phyloP scores from a whole-genome alignment of 345 rosid species.

The Iberis pinnata region DNA sequence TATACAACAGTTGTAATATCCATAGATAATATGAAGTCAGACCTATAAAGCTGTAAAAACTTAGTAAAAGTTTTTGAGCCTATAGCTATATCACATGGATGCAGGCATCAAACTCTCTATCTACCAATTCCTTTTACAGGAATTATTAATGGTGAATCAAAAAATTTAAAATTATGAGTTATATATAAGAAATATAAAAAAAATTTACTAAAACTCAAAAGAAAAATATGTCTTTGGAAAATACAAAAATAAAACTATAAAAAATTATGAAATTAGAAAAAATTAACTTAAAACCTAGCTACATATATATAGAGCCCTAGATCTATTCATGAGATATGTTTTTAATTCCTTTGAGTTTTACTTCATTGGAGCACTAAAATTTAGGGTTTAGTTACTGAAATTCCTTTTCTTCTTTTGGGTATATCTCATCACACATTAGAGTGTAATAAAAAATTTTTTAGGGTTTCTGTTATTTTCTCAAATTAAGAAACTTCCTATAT shows the following conservation, averaged over 20 bases:
- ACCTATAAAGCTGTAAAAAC: constrained; percentile 16
- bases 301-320: constrained; percentile 25
- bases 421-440: constrained; percentile 10
- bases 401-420: constrained; percentile 29
- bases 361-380: constrained; percentile 28
- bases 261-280: constrained; percentile 15
- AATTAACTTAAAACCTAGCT: constrained; percentile 22
- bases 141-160: constrained; percentile 13
- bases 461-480: constrained; percentile 25
- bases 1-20: too few species aligned
- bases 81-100: constrained; percentile 21
- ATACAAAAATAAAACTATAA: background rate
- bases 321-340: constrained; percentile 21
- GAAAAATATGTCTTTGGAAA: background rate
- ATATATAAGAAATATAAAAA: background rate
- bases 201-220: background rate
- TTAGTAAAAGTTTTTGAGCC: constrained; percentile 21
- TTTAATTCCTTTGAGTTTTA: constrained; percentile 25
- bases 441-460: background rate
- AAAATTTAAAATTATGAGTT: constrained; percentile 9
- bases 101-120: constrained; percentile 4
- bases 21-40: constrained; percentile 25
- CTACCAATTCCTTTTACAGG: constrained; percentile 22
- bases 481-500: constrained; percentile 15
- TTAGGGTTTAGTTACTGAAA: constrained; percentile 21